A percentile compares a stretch with the other conserved stretches of the same genome.
phyloP scores from a whole-genome alignment of 164 flowering plant species.

The Piper longum region DNA sequence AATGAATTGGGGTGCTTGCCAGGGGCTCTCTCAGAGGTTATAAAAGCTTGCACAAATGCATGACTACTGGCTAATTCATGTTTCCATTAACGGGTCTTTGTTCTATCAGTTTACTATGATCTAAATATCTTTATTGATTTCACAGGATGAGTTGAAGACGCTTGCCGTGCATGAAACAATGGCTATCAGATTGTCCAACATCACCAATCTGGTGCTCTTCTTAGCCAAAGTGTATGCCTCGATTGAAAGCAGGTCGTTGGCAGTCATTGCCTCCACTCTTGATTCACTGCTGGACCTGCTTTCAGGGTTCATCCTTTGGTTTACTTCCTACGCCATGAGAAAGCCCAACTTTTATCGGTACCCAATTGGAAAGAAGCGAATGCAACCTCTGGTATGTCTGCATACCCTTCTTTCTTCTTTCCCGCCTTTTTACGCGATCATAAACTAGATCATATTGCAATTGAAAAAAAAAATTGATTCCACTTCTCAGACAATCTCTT shows the following conservation, averaged over 20 bases:
- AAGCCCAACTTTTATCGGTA: conserved; percentile 56
- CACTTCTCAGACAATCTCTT: background rate
- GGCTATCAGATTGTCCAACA: conserved; percentile 49
- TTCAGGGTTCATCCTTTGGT: conserved; percentile 84
- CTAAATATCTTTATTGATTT: background rate
- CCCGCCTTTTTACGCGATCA: too few species aligned
- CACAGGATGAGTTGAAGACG: conserved; percentile 55
- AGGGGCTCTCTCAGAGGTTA: conserved; percentile 53
- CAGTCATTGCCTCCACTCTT: conserved; percentile 79
- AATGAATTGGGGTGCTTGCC: conserved; percentile 39
- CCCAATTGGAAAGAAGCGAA: conserved; percentile 71
- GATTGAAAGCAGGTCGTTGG: conserved; percentile 61
- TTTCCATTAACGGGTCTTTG: background rate
- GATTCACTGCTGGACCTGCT: conserved; percentile 73
- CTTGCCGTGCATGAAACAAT: conserved; percentile 49
- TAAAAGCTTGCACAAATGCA: background rate
- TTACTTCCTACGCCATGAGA: conserved; percentile 67
- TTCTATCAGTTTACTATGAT: too few species aligned
- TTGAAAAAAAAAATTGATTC: background rate
- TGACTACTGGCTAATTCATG: background rate
- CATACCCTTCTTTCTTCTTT: background rate
- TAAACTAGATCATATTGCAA: background rate
- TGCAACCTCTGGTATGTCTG: conserved; percentile 77
- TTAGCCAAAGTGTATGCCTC: conserved; percentile 72
- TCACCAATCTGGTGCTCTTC: conserved; percentile 55